Evolutionary conservation across 2,329 filamentous ascomycete species (phyloP), one percentile per base, ranked within the genome.

Genomic region (Thyridium curvatum): DNA sequence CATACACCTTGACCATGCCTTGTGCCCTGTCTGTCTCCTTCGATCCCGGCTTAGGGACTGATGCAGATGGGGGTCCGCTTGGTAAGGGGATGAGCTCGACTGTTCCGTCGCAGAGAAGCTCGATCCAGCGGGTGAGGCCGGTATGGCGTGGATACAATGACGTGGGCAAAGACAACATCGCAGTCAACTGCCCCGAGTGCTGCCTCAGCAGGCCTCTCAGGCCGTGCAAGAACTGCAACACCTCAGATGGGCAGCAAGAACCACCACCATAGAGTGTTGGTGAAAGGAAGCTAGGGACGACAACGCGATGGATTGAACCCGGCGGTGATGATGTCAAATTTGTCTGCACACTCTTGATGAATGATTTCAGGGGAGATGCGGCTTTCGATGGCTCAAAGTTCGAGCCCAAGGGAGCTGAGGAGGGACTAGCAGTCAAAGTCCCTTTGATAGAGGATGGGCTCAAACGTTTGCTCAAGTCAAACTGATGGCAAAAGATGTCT

Each of bases 261-360:
- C 77, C 69, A 3, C 84, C 71, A 17, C 84, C 75, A 54, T 96
- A 97, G 12, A 90, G 59, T 2, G 86, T 83, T n/a, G 93, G 91
- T 4, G 87, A 93, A 17, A 97, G 76, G 9, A 97, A 71, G 39
- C 77, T 82, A 0, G 93, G 91, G n/a, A 97, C 71, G 34, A 96
- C 68, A 30, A 97, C 69, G 34, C 93, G 80, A 58, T 97, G 91
- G 21, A 93, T 68, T 3, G 70, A 75, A 8, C 72, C 70, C 2
- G 78, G 65, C 1, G 79, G 64, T 18, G 74, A 81, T 40, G 65
- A 71, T 30, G 66, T 65, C 43, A 87, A 68, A 42, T 68, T 77
- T 2, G 68, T 62, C 33, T 66, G 66, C 21, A 88, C 56, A 16
- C 75, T 68, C 29, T 67, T 61, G 33, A 94, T 62, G 40, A 94